Conservation (phyloP, 805 yeast species). For the Nakazawaea sp. region DNA sequence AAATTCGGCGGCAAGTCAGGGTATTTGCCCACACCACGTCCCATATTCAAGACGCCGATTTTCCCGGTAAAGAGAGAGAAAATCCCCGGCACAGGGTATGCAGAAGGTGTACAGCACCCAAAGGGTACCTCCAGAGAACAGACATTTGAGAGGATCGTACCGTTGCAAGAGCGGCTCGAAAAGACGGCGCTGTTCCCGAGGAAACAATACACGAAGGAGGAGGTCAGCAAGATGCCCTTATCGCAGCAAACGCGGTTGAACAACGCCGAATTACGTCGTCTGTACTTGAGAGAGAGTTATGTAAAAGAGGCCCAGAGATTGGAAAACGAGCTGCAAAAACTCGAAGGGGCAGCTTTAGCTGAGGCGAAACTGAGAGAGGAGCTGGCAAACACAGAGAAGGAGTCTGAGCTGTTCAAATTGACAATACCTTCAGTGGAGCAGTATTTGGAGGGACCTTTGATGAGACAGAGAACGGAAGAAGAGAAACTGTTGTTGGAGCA, state of each 20-base stretch:
- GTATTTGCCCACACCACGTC: conserved; percentile 70
- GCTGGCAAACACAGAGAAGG: conserved; percentile 32
- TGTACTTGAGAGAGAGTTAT: conserved; percentile 59
- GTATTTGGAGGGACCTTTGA: conserved; percentile 58
- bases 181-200: conserved; percentile 44
- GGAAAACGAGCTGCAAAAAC: conserved; percentile 26
- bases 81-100: conserved; percentile 57
- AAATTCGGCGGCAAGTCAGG: conserved; percentile 69
- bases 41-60: conserved; percentile 64
- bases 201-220: conserved; percentile 21
- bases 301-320: conserved; percentile 28
- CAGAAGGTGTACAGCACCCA: conserved; percentile 65
- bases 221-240: conserved; percentile 27
- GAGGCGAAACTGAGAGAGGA: conserved; percentile 13
- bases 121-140: conserved; percentile 53
- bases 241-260: conserved; percentile 39
- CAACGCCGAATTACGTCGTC: conserved; percentile 63
- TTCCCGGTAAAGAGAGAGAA: conserved; percentile 44
- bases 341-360: conserved; percentile 19
- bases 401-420: conserved; percentile 46
- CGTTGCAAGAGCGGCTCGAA: conserved; percentile 55
- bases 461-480: conserved; percentile 66
- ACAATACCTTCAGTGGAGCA: conserved; percentile 78
- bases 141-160: conserved; percentile 40
- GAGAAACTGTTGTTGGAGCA: conserved; percentile 50